These are phyloP conservation scores for Teunomyces panamensis DNA, from an alignment of 805 yeast species.

Conservation along the genomic window DNA sequence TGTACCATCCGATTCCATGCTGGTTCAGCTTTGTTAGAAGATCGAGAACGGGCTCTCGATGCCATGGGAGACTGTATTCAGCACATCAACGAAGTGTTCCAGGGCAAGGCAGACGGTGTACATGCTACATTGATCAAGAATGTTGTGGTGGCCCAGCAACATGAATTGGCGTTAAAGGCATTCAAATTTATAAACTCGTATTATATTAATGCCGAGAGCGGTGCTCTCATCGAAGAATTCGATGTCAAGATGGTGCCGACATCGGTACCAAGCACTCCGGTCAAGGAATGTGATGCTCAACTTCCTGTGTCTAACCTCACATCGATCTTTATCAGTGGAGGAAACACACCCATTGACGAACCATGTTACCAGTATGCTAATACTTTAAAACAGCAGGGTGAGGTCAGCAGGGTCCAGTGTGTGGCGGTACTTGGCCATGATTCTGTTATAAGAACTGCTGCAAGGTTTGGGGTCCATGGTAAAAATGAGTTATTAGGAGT, in stretches of 20 bases:
- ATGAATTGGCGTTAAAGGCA: conserved; percentile 55
- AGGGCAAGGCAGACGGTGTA: conserved; percentile 45
- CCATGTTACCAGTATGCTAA: conserved; percentile 57
- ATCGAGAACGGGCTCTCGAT: conserved; percentile 59
- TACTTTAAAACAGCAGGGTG: conserved; percentile 32
- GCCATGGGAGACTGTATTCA: conserved; percentile 82
- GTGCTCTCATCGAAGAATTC: conserved; percentile 21
- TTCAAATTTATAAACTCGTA: conserved; percentile 48
- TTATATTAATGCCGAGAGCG: conserved; percentile 21
- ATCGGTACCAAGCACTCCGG: conserved; percentile 15
- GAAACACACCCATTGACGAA: conserved; percentile 67
- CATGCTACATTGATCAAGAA: conserved; percentile 76
- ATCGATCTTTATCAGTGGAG: conserved; percentile 56
- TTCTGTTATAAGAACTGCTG: conserved; percentile 49
- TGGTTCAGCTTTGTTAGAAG: conserved; percentile 59
- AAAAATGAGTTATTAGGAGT: conserved; percentile 64
- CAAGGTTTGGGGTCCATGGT: conserved; percentile 64
- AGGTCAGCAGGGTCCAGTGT: conserved; percentile 50
- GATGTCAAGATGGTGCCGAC: conserved; percentile 20
- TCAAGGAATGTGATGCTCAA: not conserved
- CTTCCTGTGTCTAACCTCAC: not conserved
- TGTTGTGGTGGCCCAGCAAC: conserved; percentile 69
- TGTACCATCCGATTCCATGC: conserved; percentile 76
- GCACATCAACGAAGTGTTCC: conserved; percentile 74
- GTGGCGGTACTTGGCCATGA: conserved; percentile 50